Evolutionary conservation across 306 rosid genomes (phyloP), one percentile per base, ranked within the genome.

Genomic region (Purshia tridentata): DNA sequence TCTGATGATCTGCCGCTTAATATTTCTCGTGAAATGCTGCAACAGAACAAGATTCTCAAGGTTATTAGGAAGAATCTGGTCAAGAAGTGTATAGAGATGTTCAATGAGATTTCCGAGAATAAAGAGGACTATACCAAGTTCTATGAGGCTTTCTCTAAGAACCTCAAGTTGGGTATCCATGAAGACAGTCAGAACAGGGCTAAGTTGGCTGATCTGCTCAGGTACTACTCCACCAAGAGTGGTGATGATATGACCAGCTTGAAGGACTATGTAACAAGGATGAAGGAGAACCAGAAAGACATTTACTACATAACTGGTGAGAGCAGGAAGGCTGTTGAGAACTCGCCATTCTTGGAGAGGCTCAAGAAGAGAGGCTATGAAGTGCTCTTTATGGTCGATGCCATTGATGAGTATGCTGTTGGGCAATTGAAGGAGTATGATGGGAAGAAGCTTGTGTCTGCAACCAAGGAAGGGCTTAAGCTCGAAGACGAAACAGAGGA

Each of bases 1-100:
- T 81, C 76, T 35, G 72, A 81, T 40, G 81, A 81, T 76, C 62
- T 81, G 53, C 76, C 81, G 2, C 84, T 81, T 64, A 72, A 81
- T 72, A 81, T 81, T 63, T 81, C 81, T 47, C 76, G 65, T 11
- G 81, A 81, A 63, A 81, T 53, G 75, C 68, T 76, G 10, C 78
- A 81, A 8, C 81, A 76, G 45, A 81, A 72, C 75, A 81, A 76
- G 81, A 76, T 76, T 59, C 78, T 76, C 39, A 59, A 72, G 71
- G 84, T 76, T 13, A 76, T 76, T 58, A 76, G 72, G 78, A 81
- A 81, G 76, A 67, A 76, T 56, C 35, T 76, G 67, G 84, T 76
- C 41, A 81, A 81, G 72, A 81, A 81, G 16, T 76, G 78, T 69
- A 73, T 81, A 6, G 81, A 76, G 15, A 44, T 72, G 78, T 81